Evolutionary conservation across 139 green algal genomes (phyloP), one percentile per base, ranked within the genome.

Genomic region (Picochlorum sp.): DNA sequence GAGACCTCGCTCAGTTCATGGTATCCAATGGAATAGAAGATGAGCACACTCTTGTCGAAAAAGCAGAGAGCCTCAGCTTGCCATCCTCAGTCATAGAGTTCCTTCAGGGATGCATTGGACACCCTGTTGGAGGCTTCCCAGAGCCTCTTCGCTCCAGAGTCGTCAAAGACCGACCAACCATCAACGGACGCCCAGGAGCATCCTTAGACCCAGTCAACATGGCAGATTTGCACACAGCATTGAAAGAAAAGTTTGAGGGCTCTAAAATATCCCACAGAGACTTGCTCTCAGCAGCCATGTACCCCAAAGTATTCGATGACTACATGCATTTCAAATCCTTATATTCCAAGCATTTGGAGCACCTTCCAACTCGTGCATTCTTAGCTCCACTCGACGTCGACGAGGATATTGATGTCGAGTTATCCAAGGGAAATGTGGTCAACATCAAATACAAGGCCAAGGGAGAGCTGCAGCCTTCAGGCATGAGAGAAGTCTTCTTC

Each of bases 1-100:
- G 91, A 45, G 91, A 97, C 70, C 77, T 97, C 57, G 91, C 91
- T 4, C 88, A 96, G 80, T 97, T 96, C 80, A 95, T 97, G 81
- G 91, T 97, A 49, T 75, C 88, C 70, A 96, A 95, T 65, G 73
- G 88, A 34, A 76, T 96, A 13, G 26, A 52, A 26, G 79, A 88
- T 51, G 87, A 93, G 60, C 28, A 79, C 24, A 63, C 26, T 9
- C 63, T 97, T 26, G 82, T 97, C 56, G 84, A 90, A 30, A 73
- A 77, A 58, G 88, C 90, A 4, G 81, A 85, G 26, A 55, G 70
- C 56, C 80, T 97, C 15, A 86, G 75, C 8, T 87, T 97, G 62
- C 91, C 91, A 18, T 71, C 69, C 21, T 80, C 70, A 49, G 90
- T 96, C 34, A 83, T 97, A 21, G 90, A 96, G 71, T 94, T 86